Percentiles rank a stretch among this genome's conserved stretches.
Conservation (phyloP, 768 basidiomycete species). For the Lactifluus subvellereus region DNA sequence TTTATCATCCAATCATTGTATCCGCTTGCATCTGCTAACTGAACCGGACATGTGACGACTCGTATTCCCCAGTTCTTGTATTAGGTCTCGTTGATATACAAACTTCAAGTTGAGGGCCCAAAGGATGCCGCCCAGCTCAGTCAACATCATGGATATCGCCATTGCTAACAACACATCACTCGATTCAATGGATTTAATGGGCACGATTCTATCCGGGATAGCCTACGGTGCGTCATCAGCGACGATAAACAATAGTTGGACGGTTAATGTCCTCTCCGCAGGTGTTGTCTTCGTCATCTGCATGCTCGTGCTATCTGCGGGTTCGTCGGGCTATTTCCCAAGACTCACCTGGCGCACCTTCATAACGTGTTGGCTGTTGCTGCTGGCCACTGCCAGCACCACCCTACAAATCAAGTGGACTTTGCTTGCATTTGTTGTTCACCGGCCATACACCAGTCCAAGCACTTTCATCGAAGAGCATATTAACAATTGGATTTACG, state of each 20-base stretch:
- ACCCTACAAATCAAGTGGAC: slow-evolving; percentile 22
- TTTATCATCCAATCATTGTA: not conserved
- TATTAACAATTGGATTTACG: slow-evolving; percentile 19
- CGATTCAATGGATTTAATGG: slow-evolving; percentile 23
- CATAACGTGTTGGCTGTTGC: slow-evolving; percentile 18
- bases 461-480: slow-evolving; percentile 25
- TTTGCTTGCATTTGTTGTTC: slow-evolving; percentile 26
- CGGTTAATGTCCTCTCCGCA: not conserved
- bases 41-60: not conserved
- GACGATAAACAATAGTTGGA: not conserved
- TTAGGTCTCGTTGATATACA: slow-evolving; percentile 9
- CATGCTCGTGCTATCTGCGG: slow-evolving; percentile 5
- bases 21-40: not conserved
- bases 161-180: slow-evolving; percentile 1
- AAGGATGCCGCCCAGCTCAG: not conserved
- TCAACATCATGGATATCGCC: slow-evolving; percentile 4
- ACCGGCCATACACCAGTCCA: slow-evolving; percentile 25
- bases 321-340: not conserved
- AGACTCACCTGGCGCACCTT: slow-evolving; percentile 3
- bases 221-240: slow-evolving; percentile 26
- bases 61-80: slow-evolving; percentile 21
- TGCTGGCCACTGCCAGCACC: slow-evolving; percentile 11
- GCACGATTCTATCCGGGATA: slow-evolving; percentile 26
- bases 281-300: slow-evolving; percentile 24
- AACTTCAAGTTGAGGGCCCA: not conserved